These are phyloP conservation scores for Sporothrix luriei DNA, from an alignment of 2,329 filamentous ascomycete genomes.

Conservation along the genomic window DNA sequence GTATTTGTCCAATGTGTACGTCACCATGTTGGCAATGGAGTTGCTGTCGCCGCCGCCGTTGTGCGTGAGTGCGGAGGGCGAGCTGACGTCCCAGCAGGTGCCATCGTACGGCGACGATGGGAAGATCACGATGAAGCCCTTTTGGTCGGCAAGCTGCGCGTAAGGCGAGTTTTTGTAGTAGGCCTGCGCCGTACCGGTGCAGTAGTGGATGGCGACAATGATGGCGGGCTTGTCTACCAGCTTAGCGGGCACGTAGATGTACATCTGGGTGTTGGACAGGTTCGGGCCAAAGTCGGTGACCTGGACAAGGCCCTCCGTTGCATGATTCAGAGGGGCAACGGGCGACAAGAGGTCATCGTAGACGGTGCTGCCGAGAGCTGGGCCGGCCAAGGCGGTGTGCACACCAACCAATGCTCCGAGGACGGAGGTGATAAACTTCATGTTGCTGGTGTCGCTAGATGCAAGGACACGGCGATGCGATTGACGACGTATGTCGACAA, in stretches of 20 bases:
- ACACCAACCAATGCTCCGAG: constrained; percentile 28
- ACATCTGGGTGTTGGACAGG: constrained; percentile 50
- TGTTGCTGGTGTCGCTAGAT: background rate
- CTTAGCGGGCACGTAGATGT: constrained; percentile 47
- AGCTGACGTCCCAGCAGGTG: constrained; percentile 62
- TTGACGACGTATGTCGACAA: background rate
- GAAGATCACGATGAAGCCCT: constrained; percentile 57
- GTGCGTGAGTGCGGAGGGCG: constrained; percentile 54
- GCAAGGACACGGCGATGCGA: background rate
- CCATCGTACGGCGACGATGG: constrained; percentile 56
- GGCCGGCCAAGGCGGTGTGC: constrained; percentile 30
- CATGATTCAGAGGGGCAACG: constrained; percentile 35
- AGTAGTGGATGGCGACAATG: constrained; percentile 59
- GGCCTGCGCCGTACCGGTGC: constrained; percentile 52
- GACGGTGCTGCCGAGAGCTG: constrained; percentile 32
- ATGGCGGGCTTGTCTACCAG: constrained; percentile 49
- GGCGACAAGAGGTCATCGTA: constrained; percentile 37
- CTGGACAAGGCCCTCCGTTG: constrained; percentile 34
- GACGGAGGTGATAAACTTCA: background rate
- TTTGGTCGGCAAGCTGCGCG: constrained; percentile 46
- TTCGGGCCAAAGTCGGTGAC: constrained; percentile 45
- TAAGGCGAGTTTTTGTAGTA: constrained; percentile 56
- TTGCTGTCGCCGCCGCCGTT: constrained; percentile 60
- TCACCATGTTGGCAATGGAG: constrained; percentile 62
- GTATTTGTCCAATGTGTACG: constrained; percentile 57